Percentiles rank a stretch among this genome's conserved stretches.
These are phyloP conservation scores for Aspergillus nomiae DNA, from an alignment of 2,329 filamentous ascomycete species.

Conservation along the genomic window DNA sequence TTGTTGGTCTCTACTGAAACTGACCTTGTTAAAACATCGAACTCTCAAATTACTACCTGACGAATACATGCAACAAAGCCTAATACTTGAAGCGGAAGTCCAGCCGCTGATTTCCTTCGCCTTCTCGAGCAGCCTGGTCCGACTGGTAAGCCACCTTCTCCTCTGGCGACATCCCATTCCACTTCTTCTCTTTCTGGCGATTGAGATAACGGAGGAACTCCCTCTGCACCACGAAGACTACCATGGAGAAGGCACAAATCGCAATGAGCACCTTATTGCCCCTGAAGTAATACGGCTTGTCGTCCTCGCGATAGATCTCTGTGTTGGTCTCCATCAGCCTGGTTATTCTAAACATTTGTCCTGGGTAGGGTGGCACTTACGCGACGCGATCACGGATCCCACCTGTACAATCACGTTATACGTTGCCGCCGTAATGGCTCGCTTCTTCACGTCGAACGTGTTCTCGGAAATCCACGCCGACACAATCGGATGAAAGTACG, in stretches of 20 bases:
- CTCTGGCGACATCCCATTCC: slow-evolving; percentile 50
- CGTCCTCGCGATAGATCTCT: slow-evolving; percentile 54
- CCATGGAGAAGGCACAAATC: slow-evolving; percentile 51
- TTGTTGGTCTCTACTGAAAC: neutral
- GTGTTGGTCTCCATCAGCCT: neutral
- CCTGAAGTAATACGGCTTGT: slow-evolving; percentile 55
- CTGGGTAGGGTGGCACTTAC: slow-evolving; percentile 15
- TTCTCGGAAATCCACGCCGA: slow-evolving; percentile 32
- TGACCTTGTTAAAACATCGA: no score
- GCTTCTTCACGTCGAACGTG: slow-evolving; percentile 32
- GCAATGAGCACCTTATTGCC: slow-evolving; percentile 58
- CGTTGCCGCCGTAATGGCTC: slow-evolving; percentile 30
- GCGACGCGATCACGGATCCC: slow-evolving; percentile 30
- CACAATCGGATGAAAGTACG: slow-evolving; percentile 57
- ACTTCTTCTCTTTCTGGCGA: slow-evolving; percentile 50
- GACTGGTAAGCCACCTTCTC: slow-evolving; percentile 51
- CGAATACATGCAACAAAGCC: neutral
- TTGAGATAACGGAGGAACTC: slow-evolving; percentile 50
- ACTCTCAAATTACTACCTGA: neutral
- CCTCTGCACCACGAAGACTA: slow-evolving; percentile 52
- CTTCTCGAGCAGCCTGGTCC: slow-evolving; percentile 46
- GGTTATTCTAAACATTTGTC: neutral
- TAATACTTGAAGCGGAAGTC: slow-evolving; percentile 57
- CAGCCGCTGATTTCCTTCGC: slow-evolving; percentile 53
- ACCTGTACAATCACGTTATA: slow-evolving; percentile 41